These are phyloP conservation scores for Verruconis gallopava DNA, from an alignment of 2,329 filamentous ascomycete species.

Conservation along the genomic window DNA sequence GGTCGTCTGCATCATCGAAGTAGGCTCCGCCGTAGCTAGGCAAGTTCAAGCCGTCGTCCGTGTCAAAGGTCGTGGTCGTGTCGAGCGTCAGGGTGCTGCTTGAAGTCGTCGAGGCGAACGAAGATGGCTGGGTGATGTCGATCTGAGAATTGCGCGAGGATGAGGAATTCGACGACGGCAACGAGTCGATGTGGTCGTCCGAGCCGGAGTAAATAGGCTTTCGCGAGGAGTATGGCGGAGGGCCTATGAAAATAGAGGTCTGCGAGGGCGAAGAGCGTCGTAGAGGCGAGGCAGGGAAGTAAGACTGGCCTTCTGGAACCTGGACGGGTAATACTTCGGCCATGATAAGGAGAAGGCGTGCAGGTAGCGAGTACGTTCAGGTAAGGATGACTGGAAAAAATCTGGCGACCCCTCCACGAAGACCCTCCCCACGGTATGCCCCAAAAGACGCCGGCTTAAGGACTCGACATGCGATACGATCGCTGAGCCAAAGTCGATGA, in stretches of 20 bases:
- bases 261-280: slow-evolving; percentile 29
- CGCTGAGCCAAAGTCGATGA: too few relatives aligned
- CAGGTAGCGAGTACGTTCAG: too few relatives aligned
- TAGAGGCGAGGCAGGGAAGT: slow-evolving; percentile 28
- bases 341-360: slow-evolving; percentile 18
- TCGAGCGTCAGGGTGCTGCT: slow-evolving; percentile 48
- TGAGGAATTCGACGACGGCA: slow-evolving; percentile 18
- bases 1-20: slow-evolving; percentile 13
- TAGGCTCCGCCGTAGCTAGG: slow-evolving; percentile 3
- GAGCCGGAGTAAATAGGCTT: slow-evolving; percentile 24
- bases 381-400: too few relatives aligned
- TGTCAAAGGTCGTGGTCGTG: slow-evolving; percentile 41
- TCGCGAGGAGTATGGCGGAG: slow-evolving; percentile 16
- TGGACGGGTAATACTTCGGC: slow-evolving; percentile 30
- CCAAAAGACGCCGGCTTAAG: too few relatives aligned
- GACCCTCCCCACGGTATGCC: background rate
- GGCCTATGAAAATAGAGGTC: slow-evolving; percentile 29
- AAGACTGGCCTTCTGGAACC: slow-evolving; percentile 29
- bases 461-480: too few relatives aligned
- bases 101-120: slow-evolving; percentile 49
- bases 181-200: slow-evolving; percentile 22
- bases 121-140: slow-evolving; percentile 31
- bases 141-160: slow-evolving; percentile 18
- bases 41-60: slow-evolving; percentile 28
- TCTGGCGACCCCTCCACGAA: background rate